Evolutionary conservation across 148 eudicot species (phyloP), one percentile per base, ranked within the genome.

Genomic region (Euryodendron excelsum): DNA sequence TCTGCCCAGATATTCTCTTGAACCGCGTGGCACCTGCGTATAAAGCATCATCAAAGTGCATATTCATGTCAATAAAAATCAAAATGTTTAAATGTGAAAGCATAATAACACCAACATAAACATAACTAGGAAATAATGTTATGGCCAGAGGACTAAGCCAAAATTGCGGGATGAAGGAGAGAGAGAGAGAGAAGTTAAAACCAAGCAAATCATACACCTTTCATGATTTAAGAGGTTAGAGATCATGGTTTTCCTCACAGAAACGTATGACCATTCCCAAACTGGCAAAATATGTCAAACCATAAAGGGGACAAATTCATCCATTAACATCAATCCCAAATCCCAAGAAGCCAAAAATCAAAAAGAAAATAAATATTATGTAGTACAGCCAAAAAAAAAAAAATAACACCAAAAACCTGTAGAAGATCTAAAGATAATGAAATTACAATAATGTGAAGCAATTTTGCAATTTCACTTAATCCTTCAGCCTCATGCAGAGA

Each of bases 1-100:
- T 83, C 93, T 87, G 14, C 98, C 90, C 31, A 86, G 82, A 78
- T 83, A 86, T 72, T 88, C 92, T 44, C 94, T 96, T 61, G 98
- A 91, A 33, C 93, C 98, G 6, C 98, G 93, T 5, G 96, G 98
- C 50, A 76, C 86, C 94, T 94, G 59, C 60, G 47, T 20, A 20
- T 5, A 41, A 65, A 66, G 56, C 50, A 84, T 13, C 34, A 31
- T 11, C 41, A 21, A 23, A 34, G 3, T 2, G 3, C 47, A 53
- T 1, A 5, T 18, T 33, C 15, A 37, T 64, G 37, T 37, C 7
- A 27, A 55, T 20, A 68, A 18, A 74, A 14, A 63, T 14, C 12
- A 52, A 45, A 25, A 58, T 27, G 55, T 37, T 17, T 34, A 11
- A 68, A 41, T 5, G 52, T 23, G 20, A 0, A 68, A 20, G 5